These are phyloP conservation scores for Atkinsonella hypoxylon DNA, from an alignment of 2,329 filamentous ascomycete genomes.

Conservation along the genomic window DNA sequence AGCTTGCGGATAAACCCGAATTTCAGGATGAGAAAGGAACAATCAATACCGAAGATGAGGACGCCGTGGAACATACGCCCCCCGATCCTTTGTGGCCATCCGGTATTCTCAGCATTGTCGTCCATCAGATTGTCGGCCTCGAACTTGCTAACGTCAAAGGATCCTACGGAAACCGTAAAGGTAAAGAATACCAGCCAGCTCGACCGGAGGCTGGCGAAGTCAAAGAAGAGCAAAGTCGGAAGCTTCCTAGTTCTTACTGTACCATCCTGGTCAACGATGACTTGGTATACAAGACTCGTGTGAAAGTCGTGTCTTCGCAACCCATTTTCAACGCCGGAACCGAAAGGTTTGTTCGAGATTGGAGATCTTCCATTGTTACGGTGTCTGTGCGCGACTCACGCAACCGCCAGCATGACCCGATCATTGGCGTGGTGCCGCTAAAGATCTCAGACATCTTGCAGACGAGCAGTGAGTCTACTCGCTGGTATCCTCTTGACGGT, in stretches of 20 bases:
- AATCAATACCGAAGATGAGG: slow-evolving; percentile 58
- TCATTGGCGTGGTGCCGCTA: slow-evolving; percentile 82
- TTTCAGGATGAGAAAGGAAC: slow-evolving; percentile 78
- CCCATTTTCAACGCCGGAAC: slow-evolving; percentile 97
- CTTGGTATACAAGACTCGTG: slow-evolving; percentile 82
- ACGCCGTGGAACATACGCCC: slow-evolving; percentile 79
- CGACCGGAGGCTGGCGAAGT: slow-evolving; percentile 70
- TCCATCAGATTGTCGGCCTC: slow-evolving; percentile 92
- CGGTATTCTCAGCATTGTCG: slow-evolving; percentile 71
- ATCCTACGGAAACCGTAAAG: slow-evolving; percentile 67
- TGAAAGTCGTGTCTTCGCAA: slow-evolving; percentile 86
- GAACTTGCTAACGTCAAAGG: slow-evolving; percentile 88
- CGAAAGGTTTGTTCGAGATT: slow-evolving; percentile 85
- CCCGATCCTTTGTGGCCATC: slow-evolving; percentile 95
- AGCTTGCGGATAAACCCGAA: slow-evolving; percentile 60
- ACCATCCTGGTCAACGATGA: slow-evolving; percentile 86
- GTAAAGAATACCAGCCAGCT: slow-evolving; percentile 80
- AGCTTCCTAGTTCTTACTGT: slow-evolving; percentile 84
- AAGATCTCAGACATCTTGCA: slow-evolving; percentile 81
- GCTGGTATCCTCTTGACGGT: slow-evolving; percentile 95
- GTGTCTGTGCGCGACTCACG: slow-evolving; percentile 80
- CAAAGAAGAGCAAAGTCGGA: slow-evolving; percentile 69
- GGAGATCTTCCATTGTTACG: slow-evolving; percentile 77
- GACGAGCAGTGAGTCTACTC: slow-evolving; percentile 71
- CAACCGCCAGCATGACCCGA: slow-evolving; percentile 86